Evolutionary conservation across 441 rosid species (phyloP).

Genomic region (Croton laevigatus): DNA sequence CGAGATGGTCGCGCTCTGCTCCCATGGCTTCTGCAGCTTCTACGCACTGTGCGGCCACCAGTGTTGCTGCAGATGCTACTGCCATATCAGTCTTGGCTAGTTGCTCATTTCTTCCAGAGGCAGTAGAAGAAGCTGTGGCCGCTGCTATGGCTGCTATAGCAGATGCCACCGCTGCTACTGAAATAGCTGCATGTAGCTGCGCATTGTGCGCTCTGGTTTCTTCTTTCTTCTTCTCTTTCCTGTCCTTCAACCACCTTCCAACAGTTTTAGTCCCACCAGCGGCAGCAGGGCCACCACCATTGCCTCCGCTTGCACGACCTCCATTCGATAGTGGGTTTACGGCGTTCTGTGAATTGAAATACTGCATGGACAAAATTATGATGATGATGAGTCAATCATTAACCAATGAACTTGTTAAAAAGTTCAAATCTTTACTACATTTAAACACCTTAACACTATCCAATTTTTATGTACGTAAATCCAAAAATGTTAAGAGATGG

Average conservation of each 20-base stretch:
- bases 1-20: constrained; percentile 79
- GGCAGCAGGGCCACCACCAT: constrained; percentile 50
- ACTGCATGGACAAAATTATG: constrained; percentile 49
- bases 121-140: constrained; percentile 66
- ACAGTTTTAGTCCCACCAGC: constrained; percentile 72
- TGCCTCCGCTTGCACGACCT: constrained; percentile 47
- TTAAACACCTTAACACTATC: neutral
- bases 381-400: neutral
- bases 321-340: constrained; percentile 64
- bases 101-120: constrained; percentile 56
- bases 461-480: neutral
- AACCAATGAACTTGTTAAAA: neutral
- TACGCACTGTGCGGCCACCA: constrained; percentile 94
- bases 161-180: constrained; percentile 89
- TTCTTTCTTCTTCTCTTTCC: constrained; percentile 89
- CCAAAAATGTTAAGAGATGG: neutral
- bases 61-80: constrained; percentile 84
- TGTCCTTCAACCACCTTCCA: constrained; percentile 91
- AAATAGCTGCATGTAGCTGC: constrained; percentile 76
- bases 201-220: constrained; percentile 85
- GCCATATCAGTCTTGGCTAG: constrained; percentile 71
- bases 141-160: constrained; percentile 84
- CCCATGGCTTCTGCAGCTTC: constrained; percentile 92
- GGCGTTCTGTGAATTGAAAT: constrained; percentile 72
- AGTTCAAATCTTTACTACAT: neutral